Evolutionary conservation across 768 basidiomycete genomes (phyloP), one percentile per base, ranked within the genome.

Genomic region (Rhizopogon vinicolor): DNA sequence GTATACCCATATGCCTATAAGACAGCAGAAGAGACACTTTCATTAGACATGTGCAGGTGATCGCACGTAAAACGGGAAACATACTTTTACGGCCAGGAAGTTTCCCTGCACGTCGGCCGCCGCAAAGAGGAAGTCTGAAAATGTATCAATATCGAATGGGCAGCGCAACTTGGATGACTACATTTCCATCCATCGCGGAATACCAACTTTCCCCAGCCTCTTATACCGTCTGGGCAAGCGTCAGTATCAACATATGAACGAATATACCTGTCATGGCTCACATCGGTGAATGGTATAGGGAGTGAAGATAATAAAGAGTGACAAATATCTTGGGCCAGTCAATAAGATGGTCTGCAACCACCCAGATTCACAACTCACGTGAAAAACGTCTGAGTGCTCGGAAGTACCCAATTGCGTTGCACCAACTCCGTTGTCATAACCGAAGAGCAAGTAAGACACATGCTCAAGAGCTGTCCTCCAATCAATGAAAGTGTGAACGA

Each of bases 231-330:
- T 91, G 57, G 14, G 31, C 8, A 33, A 33, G 31, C 31, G 2
- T 33, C 10, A 33, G 31, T 33, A 33, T 9, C 31, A 25, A 35
- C 14, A 41, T 25, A 41, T 3, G 25, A 40, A 19, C 29, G 45
- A 12, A 42, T 18, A 41, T 10, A 33, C 25, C 25, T 33, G 7
- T 33, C 31, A 16, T 7, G 5, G 67, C 86, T 44, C 61, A 89
- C 87, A 91, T 72, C 82, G 77, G 67, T 89, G 90, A 51, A 91
- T 86, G 37, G 89, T 92, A 76, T 88, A 90, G 0, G 89, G 89
- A 19, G 89, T 89, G 66, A 89, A 92, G 52, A 83, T 74, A 18
- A 77, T 52, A 66, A 84, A 87, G 45, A 92, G 65, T 8, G 85
- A 75, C 62, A 89, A 82, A 70, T 92, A 91, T 62, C 88, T 90